phyloP scores from a whole-genome alignment of 371 early-diverging fungal species.

The Mucor lusitanicus region DNA sequence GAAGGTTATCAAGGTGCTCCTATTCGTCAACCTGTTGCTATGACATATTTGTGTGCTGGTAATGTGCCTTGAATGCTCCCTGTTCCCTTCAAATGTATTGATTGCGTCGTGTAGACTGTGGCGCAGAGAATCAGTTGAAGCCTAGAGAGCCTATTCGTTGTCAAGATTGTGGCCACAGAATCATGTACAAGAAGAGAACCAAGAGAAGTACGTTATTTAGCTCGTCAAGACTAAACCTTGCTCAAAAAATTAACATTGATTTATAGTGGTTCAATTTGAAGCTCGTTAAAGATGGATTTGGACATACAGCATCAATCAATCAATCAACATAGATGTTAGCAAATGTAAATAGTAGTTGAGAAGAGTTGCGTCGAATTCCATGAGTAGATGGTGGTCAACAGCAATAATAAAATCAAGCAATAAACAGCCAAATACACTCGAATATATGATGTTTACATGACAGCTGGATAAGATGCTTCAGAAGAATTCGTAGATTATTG shows the following conservation, averaged over 20 bases:
- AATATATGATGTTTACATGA: no score
- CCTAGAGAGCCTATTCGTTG: constrained; percentile 95
- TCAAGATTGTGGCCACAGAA: constrained; percentile 93
- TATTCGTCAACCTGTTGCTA: constrained; percentile 58
- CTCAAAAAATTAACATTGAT: not conserved
- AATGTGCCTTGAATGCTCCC: not conserved
- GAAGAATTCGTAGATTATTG: no score
- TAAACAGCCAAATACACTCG: no score
- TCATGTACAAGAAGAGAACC: constrained; percentile 97
- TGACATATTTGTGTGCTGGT: constrained; percentile 68
- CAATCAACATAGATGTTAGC: not conserved
- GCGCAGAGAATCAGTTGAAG: constrained; percentile 87
- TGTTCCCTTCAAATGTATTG: not conserved
- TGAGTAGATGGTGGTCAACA: not conserved
- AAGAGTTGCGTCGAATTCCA: not conserved
- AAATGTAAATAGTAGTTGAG: not conserved
- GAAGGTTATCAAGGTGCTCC: constrained; percentile 48
- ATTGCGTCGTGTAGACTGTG: constrained; percentile 67
- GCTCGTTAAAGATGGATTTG: constrained; percentile 62
- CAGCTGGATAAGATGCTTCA: no score
- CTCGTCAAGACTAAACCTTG: not conserved
- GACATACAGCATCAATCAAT: not conserved
- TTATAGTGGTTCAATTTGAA: constrained; percentile 84
- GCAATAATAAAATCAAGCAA: not conserved
- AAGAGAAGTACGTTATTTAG: constrained; percentile 74